Conservation (phyloP, 768 basidiomycete genomes). For the Tricholoma flavovirens region DNA sequence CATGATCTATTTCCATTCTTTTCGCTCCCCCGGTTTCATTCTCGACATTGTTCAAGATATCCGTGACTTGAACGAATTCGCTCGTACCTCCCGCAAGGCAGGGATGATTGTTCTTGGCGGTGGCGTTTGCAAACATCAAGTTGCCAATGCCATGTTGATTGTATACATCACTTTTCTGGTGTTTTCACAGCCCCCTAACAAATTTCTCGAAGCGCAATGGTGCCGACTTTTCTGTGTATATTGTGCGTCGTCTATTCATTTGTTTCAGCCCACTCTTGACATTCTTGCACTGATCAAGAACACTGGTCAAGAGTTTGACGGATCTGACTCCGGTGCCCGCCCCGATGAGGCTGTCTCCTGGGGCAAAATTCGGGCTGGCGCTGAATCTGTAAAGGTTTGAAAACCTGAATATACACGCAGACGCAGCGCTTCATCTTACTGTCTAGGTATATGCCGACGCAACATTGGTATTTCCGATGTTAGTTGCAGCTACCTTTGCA, state of each 20-base stretch:
- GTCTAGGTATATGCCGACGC: conserved; percentile 87
- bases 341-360: conserved; percentile 98
- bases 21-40: conserved; percentile 74
- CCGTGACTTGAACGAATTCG: conserved; percentile 82
- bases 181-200: conserved; percentile 6
- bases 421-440: conserved; percentile 5
- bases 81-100: conserved; percentile 83
- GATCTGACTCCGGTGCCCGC: conserved; percentile 93
- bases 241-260: conserved; percentile 44
- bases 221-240: conserved; percentile 95
- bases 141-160: conserved; percentile 99
- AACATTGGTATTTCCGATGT: conserved; percentile 89
- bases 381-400: conserved; percentile 75
- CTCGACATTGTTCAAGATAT: conserved; percentile 96
- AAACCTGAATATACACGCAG: neutral
- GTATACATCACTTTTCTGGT: conserved; percentile 38
- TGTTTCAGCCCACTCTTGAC: neutral
- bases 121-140: conserved; percentile 98
- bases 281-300: conserved; percentile 47
- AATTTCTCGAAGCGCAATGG: conserved; percentile 73
- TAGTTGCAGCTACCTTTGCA: conserved; percentile 94
- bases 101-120: conserved; percentile 99
- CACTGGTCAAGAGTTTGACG: conserved; percentile 98
- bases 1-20: conserved; percentile 99
- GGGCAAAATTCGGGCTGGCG: conserved; percentile 91